These are phyloP conservation scores for Fusarium avenaceum DNA, from an alignment of 2,329 filamentous ascomycete genomes.

Conservation along the genomic window DNA sequence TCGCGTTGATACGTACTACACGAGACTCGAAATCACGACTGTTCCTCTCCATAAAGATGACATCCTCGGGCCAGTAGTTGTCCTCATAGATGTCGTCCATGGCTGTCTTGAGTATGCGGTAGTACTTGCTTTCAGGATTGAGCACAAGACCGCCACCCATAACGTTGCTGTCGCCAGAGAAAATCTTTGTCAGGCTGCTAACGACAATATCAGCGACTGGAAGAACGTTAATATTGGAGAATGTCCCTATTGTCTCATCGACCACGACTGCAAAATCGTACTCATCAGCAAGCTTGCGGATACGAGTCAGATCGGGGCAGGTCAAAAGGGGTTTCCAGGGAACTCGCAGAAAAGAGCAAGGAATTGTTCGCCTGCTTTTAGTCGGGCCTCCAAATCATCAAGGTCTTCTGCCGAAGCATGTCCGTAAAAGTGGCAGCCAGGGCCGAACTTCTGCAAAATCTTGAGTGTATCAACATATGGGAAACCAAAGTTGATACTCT, in stretches of 20 bases:
- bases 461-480: slow-evolving; percentile 98
- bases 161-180: slow-evolving; percentile 97
- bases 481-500: slow-evolving; percentile 95
- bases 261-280: slow-evolving; percentile 93
- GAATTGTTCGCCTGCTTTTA: slow-evolving; percentile 80
- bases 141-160: slow-evolving; percentile 87
- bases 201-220: slow-evolving; percentile 92
- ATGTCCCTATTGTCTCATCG: slow-evolving; percentile 97
- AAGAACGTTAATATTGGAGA: slow-evolving; percentile 94
- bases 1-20: slow-evolving; percentile 86
- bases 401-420: slow-evolving; percentile 82
- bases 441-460: slow-evolving; percentile 93
- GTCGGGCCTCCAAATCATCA: slow-evolving; percentile 81
- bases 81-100: slow-evolving; percentile 81
- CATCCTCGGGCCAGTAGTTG: slow-evolving; percentile 94
- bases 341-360: slow-evolving; percentile 94
- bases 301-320: slow-evolving; percentile 86
- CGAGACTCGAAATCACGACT: slow-evolving; percentile 90
- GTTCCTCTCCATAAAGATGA: slow-evolving; percentile 95
- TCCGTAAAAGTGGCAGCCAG: slow-evolving; percentile 90
- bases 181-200: slow-evolving; percentile 95
- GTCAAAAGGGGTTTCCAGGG: slow-evolving; percentile 88
- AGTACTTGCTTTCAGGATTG: slow-evolving; percentile 77
- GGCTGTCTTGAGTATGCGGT: slow-evolving; percentile 75
- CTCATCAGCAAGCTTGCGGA: slow-evolving; percentile 81